phyloP scores from a whole-genome alignment of 2,329 filamentous ascomycete genomes.

The Cladosporium phlei region DNA sequence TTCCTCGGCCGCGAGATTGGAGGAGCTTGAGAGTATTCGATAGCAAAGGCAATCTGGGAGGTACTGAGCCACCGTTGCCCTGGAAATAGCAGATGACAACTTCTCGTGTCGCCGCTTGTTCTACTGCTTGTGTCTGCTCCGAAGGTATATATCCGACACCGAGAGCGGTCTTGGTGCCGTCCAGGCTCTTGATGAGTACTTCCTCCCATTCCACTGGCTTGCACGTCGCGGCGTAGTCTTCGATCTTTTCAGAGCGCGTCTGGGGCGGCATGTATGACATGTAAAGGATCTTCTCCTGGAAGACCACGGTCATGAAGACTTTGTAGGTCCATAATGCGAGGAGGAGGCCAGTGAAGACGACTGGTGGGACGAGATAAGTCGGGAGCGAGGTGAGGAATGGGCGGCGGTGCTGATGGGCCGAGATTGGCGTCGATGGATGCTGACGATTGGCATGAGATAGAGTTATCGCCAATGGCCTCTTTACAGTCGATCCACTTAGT shows the following conservation, averaged over 20 bases:
- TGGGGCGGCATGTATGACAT: slow-evolving; percentile 72
- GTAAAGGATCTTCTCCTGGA: slow-evolving; percentile 79
- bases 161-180: slow-evolving; percentile 62
- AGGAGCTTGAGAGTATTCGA: slow-evolving; percentile 44
- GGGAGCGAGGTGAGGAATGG: slow-evolving; percentile 36
- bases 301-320: slow-evolving; percentile 68
- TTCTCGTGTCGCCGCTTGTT: slow-evolving; percentile 9
- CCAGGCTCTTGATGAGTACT: slow-evolving; percentile 54
- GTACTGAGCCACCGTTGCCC: slow-evolving; percentile 44
- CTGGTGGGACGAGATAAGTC: slow-evolving; percentile 56
- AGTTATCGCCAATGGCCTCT: too few relatives aligned
- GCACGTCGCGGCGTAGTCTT: slow-evolving; percentile 58
- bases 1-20: slow-evolving; percentile 20
- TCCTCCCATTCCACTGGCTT: slow-evolving; percentile 64
- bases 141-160: slow-evolving; percentile 43
- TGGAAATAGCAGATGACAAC: slow-evolving; percentile 47
- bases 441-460: too few relatives aligned
- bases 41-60: slow-evolving; percentile 44
- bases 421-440: too few relatives aligned
- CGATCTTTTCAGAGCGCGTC: slow-evolving; percentile 60
- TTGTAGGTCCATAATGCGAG: slow-evolving; percentile 59
- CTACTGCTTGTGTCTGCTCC: neutral
- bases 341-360: slow-evolving; percentile 62
- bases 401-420: slow-evolving; percentile 8
- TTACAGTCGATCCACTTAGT: too few relatives aligned